Conservation (phyloP, 768 basidiomycete species). For the Trametes punicea region DNA sequence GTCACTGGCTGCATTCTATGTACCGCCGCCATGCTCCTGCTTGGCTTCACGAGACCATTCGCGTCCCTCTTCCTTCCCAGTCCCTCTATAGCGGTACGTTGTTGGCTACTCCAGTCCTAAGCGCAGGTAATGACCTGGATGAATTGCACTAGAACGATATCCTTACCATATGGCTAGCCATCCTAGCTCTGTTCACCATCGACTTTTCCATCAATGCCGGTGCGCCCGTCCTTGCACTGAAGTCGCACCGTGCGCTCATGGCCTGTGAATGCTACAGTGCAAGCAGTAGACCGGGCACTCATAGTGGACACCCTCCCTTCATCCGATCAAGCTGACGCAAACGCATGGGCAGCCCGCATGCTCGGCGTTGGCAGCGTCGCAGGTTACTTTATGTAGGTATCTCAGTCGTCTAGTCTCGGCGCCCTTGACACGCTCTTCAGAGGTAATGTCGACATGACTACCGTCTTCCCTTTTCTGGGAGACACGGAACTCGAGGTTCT, state of each 20-base stretch:
- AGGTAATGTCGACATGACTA: conserved; percentile 76
- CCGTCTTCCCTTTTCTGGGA: conserved; percentile 70
- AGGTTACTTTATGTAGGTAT: conserved; percentile 81
- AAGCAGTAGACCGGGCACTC: conserved; percentile 87
- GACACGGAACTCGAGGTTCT: conserved; percentile 78
- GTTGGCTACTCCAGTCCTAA: conserved; percentile 19
- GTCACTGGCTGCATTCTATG: conserved; percentile 64
- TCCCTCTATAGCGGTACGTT: conserved; percentile 35
- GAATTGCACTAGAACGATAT: conserved; percentile 46
- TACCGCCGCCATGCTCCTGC: conserved; percentile 67
- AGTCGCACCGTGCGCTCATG: conserved; percentile 30
- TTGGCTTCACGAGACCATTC: conserved; percentile 78
- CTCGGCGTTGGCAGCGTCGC: conserved; percentile 79
- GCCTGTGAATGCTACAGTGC: conserved; percentile 44
- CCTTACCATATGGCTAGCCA: conserved; percentile 75
- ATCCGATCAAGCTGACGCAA: conserved; percentile 73
- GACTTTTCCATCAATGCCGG: conserved; percentile 65
- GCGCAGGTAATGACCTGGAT: background rate
- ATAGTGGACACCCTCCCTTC: conserved; percentile 83
- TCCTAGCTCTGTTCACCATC: conserved; percentile 63
- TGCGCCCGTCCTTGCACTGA: conserved; percentile 28
- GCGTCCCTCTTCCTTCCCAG: conserved; percentile 44
- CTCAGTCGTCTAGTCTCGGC: background rate
- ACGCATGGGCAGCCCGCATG: conserved; percentile 97
- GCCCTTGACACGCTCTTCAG: conserved; percentile 37